A percentile compares a stretch with the other conserved stretches of the same genome.
These are phyloP conservation scores for Suillus discolor DNA, from an alignment of 768 basidiomycete genomes.

Conservation along the genomic window DNA sequence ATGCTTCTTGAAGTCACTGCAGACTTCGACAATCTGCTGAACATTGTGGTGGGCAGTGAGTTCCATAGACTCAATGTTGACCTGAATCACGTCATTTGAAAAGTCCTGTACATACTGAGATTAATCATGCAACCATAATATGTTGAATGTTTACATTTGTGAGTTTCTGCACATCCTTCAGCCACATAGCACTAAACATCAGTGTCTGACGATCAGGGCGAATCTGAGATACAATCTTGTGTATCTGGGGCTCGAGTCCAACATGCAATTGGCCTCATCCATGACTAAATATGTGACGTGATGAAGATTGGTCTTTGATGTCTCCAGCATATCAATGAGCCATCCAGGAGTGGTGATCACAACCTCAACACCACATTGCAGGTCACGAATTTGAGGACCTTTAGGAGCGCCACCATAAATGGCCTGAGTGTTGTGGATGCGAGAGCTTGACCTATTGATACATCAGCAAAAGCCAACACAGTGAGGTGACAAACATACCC, in stretches of 20 bases:
- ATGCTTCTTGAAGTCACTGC: conserved; percentile 97
- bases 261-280: conserved; percentile 99
- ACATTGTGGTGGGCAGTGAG: conserved; percentile 99
- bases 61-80: conserved; percentile 99
- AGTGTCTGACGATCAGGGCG: conserved; percentile 98
- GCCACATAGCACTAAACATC: conserved; percentile 99
- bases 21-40: conserved; percentile 92
- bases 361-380: conserved; percentile 96
- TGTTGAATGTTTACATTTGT: conserved; percentile 62
- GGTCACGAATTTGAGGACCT: conserved; percentile 96
- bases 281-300: conserved; percentile 97
- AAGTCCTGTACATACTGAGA: conserved; percentile 69
- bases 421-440: conserved; percentile 97
- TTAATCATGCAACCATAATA: neutral
- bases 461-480: conserved; percentile 9
- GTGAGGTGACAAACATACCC: conserved; percentile 54
- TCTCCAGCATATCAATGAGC: conserved; percentile 98
- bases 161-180: conserved; percentile 98
- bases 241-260: conserved; percentile 99
- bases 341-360: conserved; percentile 99
- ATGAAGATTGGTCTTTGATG: conserved; percentile 92
- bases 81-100: conserved; percentile 94
- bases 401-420: conserved; percentile 99
- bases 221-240: conserved; percentile 97
- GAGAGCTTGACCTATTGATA: conserved; percentile 75